phyloP scores from a whole-genome alignment of 768 basidiomycete genomes.

The Pleurotus sapidus region DNA sequence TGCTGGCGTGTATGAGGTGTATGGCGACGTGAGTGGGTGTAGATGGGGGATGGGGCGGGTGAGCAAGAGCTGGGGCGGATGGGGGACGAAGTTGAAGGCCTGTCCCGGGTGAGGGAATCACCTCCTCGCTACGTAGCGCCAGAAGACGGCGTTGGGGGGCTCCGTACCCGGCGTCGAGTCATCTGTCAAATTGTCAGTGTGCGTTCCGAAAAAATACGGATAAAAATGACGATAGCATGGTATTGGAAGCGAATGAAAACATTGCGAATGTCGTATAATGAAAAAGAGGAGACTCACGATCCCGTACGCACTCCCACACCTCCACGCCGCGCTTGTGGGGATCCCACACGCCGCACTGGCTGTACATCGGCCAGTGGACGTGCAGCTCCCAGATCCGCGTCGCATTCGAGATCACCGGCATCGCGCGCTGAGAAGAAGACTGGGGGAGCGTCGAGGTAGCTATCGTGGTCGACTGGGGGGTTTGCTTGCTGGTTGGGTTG shows the following conservation, averaged over 20 bases:
- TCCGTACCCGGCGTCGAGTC: conserved; percentile 52
- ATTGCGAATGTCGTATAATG: not conserved
- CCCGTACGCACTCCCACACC: conserved; percentile 71
- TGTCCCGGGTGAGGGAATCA: conserved; percentile 14
- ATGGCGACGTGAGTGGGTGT: too few species aligned
- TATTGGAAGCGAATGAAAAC: too few species aligned
- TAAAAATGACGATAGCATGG: too few species aligned
- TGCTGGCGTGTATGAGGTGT: too few species aligned
- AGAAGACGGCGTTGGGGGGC: conserved; percentile 43
- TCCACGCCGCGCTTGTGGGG: conserved; percentile 63
- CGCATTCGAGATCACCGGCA: conserved; percentile 56
- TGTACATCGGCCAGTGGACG: conserved; percentile 59
- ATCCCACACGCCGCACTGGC: conserved; percentile 75
- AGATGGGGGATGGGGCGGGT: too few species aligned
- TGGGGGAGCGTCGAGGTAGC: not conserved
- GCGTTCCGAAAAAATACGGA: too few species aligned
- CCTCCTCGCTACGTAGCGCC: conserved; percentile 47
- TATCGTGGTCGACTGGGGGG: too few species aligned
- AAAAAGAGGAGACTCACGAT: conserved; percentile 46
- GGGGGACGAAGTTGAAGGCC: too few species aligned
- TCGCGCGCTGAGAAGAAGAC: not conserved
- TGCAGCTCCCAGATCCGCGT: conserved; percentile 72
- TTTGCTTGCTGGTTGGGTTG: not conserved
- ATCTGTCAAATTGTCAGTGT: conserved; percentile 35
- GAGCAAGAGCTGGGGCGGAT: too few species aligned